These are phyloP conservation scores for Pseudogymnoascus sp. DNA, from an alignment of 2,329 filamentous ascomycete species.

Conservation along the genomic window DNA sequence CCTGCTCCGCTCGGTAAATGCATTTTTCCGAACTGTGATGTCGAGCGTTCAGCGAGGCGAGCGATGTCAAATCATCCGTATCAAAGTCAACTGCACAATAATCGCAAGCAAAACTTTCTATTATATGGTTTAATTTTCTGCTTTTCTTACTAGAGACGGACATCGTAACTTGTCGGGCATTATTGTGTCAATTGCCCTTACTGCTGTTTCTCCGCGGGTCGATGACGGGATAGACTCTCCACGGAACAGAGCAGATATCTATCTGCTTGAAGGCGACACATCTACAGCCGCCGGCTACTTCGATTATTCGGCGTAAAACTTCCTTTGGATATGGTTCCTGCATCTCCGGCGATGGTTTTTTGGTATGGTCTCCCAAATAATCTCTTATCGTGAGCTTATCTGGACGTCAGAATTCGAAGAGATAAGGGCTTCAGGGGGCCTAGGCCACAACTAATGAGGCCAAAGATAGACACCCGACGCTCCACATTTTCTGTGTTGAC, in stretches of 20 bases:
- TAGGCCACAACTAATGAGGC: not conserved
- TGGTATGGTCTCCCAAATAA: not conserved
- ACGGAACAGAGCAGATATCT: not conserved
- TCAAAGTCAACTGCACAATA: not conserved
- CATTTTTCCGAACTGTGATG: conserved; percentile 4
- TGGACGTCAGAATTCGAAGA: not conserved
- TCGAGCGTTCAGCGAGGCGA: not conserved
- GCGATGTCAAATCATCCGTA: not conserved
- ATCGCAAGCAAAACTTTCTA: not conserved
- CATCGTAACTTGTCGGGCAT: not conserved
- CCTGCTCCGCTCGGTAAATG: conserved; percentile 8
- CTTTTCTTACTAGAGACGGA: not conserved
- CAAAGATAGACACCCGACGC: not conserved
- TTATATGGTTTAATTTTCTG: not conserved
- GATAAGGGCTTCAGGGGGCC: conserved; percentile 3
- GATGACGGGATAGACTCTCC: not conserved
- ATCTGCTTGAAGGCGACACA: not conserved
- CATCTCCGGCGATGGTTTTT: not conserved
- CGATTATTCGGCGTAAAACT: not conserved
- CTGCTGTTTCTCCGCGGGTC: not conserved
- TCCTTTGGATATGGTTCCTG: not conserved
- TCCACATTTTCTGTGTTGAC: not conserved
- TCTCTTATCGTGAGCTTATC: conserved; percentile 10
- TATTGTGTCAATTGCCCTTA: not conserved
- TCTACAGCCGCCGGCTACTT: not conserved